Conservation (phyloP, 164 flowering plant species). For the Stephania japonica region DNA sequence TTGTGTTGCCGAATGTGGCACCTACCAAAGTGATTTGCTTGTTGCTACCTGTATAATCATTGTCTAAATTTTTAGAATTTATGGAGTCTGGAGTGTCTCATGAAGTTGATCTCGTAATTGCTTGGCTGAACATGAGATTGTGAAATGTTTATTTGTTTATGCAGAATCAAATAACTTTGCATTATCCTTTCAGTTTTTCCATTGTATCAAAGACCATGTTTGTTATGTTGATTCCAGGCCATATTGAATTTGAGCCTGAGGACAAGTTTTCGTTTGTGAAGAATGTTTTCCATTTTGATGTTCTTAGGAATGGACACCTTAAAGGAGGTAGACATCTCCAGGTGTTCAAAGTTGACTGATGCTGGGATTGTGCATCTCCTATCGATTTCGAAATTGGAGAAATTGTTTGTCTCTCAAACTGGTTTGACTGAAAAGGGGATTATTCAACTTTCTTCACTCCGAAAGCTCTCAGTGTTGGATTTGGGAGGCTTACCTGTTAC, state of each 20-base stretch:
- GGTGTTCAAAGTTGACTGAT: constrained; percentile 57
- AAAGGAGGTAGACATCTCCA: constrained; percentile 67
- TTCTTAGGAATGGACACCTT: constrained; percentile 56
- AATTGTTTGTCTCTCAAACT: constrained; percentile 63
- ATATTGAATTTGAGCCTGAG: neutral
- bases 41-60: no score
- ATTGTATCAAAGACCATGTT: neutral
- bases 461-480: constrained; percentile 51
- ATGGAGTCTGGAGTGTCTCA: neutral
- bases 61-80: neutral
- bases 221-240: neutral
- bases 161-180: neutral
- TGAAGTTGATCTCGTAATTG: neutral
- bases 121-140: neutral
- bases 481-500: constrained; percentile 89
- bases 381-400: constrained; percentile 55
- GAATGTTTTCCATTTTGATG: constrained; percentile 1
- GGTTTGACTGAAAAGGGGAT: constrained; percentile 57
- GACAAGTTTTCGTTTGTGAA: neutral
- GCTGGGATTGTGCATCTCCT: constrained; percentile 63
- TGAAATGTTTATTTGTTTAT: neutral
- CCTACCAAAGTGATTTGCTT: no score
- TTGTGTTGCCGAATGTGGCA: neutral
- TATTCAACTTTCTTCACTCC: constrained; percentile 50
- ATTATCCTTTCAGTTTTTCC: neutral